A percentile compares a stretch with the other conserved stretches of the same genome.
Conservation (phyloP, 2,329 filamentous ascomycete genomes). For the Diaporthe vexans region DNA sequence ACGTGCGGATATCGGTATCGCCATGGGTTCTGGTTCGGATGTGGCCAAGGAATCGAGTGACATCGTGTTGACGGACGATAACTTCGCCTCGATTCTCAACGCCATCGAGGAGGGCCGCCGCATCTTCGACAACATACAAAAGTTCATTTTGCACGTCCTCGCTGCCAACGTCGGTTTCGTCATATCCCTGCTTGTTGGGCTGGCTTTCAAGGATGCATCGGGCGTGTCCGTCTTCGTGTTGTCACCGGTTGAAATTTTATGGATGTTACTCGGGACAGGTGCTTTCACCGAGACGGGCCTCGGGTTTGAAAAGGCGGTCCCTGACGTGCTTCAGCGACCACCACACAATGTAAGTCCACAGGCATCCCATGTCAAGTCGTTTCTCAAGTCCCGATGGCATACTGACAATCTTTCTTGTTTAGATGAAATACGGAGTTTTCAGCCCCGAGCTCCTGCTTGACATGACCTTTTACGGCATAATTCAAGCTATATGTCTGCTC, state of each 20-base stretch:
- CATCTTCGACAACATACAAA: conserved; percentile 77
- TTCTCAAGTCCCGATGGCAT: too few species aligned
- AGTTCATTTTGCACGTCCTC: conserved; percentile 74
- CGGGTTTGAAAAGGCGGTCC: conserved; percentile 73
- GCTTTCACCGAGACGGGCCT: conserved; percentile 77
- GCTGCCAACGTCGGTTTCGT: conserved; percentile 75
- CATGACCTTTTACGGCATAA: background rate
- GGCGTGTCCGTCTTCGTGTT: conserved; percentile 75
- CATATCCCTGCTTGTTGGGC: conserved; percentile 72
- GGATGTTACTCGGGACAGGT: conserved; percentile 80
- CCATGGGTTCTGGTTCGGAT: conserved; percentile 74
- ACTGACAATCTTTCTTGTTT: background rate
- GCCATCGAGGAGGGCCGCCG: conserved; percentile 60
- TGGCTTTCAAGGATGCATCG: conserved; percentile 73
- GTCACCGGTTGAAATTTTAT: conserved; percentile 76
- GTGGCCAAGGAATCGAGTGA: conserved; percentile 64
- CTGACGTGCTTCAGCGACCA: conserved; percentile 73
- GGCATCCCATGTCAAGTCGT: background rate
- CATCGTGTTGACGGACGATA: conserved; percentile 3
- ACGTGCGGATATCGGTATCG: conserved; percentile 76
- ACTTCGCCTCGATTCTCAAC: conserved; percentile 9
- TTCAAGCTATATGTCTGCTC: background rate
- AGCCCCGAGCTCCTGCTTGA: background rate
- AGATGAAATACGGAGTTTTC: background rate
- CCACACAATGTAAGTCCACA: conserved; percentile 51